Evolutionary conservation across 2,329 filamentous ascomycete species (phyloP), one percentile per base, ranked within the genome.

Genomic region (Exophiala lecanii-corni): DNA sequence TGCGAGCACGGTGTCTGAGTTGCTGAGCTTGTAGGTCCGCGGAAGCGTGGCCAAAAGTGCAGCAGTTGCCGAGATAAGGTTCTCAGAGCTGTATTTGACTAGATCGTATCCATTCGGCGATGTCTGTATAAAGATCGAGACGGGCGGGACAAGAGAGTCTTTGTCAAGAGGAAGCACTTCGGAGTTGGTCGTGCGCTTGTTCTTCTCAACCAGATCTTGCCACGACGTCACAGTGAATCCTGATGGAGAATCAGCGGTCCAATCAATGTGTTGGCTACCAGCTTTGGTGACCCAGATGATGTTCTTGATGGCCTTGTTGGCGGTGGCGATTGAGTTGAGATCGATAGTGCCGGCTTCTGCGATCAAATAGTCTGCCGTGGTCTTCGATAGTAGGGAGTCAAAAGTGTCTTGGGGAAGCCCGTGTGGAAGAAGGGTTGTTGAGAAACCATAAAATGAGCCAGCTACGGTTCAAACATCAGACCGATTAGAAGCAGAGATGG

Each of bases 241-340:
- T 58, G 84, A 78, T 9, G 89, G 89, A 2, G 89, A 79, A 60
- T 91, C 86, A 56, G 87, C 89, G 3, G 41, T 32, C 89, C 91
- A 98, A 65, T 95, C 89, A 75, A 98, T 84, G 61, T 97, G 91
- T 55, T 81, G 79, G 69, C 82, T 96, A 31, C 88, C 88, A 59
- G 88, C 79, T 57, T 96, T 91, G 4, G 94, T 88, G 9, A 96
- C 89, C 87, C 89, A 97, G 55, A 96, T 78, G 21, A 95, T 74
- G 55, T 89, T 80, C 49, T 81, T 82, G 34, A 98, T 74, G 26
- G 76, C 74, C 4, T 82, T 75, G 57, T 86, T 88, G 40, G 72
- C 75, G 57, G 82, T 78, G 39, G 81, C 75, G 9, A 94, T 76
- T 26, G 76, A 69, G 50, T 88, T 82, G 32, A 95, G 79, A 16